Evolutionary conservation across 768 basidiomycete species (phyloP), one percentile per base, ranked within the genome.

Genomic region (Russula foetens): DNA sequence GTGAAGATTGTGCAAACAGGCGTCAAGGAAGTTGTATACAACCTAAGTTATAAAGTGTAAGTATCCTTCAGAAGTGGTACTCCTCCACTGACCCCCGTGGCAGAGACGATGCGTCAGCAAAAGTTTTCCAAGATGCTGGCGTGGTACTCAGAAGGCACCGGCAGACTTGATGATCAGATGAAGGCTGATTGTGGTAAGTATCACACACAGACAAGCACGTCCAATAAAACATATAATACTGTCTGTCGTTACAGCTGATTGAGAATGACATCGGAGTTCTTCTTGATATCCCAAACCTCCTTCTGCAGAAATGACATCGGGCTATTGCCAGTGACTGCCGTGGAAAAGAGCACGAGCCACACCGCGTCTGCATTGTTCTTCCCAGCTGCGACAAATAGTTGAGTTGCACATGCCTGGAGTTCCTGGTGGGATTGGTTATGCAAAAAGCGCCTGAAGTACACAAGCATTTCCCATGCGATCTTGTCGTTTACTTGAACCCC

Each of bases 1-100:
- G 85, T 98, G 73, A 98, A 98, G 72, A 98, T 98, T 66, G 94
- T 98, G 28, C 96, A 99, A 69, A 88, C 86, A 23, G 96, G 95
- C 0, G 88, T 98, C 21, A 85, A 82, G 61, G 86, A 85, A 59
- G 96, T 99, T 4, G 90, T 98, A 5, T 99, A 98, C 71, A 96
- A 94, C 70, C 75, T 98, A 56, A 85, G 85, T 53, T 99, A 99
- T 74, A 93, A 92, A 78, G 92, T 98, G 97, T 92, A 66, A 67
- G 89, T 17, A 49, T 46, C 14, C 48, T 43, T 43, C 56, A 15
- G 39, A 9, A 43, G 38, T 35, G 26, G 43, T 29, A 0, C 23
- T 17, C 50, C 21, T 7, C 28, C 17, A 24, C 53, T 63, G 3
- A 56, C 41, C 39, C 45, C 53, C 4, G 55, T 63, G 15, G n/a